Conservation (phyloP, 2,329 filamentous ascomycete species). For the Scedosporium boydii region DNA sequence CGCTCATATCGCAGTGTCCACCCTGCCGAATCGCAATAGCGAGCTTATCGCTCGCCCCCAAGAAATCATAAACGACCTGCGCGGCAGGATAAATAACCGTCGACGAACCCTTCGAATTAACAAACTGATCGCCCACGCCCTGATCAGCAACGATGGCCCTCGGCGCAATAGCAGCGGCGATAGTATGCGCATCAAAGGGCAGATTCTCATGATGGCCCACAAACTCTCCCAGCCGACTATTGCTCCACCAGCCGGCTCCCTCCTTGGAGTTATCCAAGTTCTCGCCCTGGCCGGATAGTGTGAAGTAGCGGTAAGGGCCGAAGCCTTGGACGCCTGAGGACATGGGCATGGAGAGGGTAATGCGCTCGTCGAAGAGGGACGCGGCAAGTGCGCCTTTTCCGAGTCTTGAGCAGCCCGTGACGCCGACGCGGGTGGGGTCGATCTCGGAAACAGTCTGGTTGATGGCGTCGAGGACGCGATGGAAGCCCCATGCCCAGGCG, state of each 20-base stretch:
- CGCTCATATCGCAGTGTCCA: slow-evolving; percentile 38
- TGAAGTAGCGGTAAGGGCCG: slow-evolving; percentile 31
- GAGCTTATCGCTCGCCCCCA: slow-evolving; percentile 39
- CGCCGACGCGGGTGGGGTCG: slow-evolving; percentile 29
- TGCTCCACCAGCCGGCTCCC: slow-evolving; percentile 48
- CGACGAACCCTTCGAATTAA: slow-evolving; percentile 37
- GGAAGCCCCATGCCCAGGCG: slow-evolving; percentile 47
- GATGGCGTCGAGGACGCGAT: slow-evolving; percentile 41
- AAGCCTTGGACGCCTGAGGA: slow-evolving; percentile 46
- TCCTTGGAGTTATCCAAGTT: slow-evolving; percentile 39
- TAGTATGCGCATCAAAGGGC: slow-evolving; percentile 48
- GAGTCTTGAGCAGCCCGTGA: slow-evolving; percentile 45
- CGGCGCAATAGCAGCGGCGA: slow-evolving; percentile 49
- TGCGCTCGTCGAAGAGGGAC: slow-evolving; percentile 39
- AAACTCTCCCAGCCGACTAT: slow-evolving; percentile 39
- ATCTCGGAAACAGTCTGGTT: slow-evolving; percentile 37
- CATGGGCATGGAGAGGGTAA: slow-evolving; percentile 46
- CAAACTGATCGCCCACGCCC: slow-evolving; percentile 38
- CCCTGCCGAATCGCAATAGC: slow-evolving; percentile 36
- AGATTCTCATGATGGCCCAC: slow-evolving; percentile 44
- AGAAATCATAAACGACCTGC: slow-evolving; percentile 32
- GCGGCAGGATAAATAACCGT: slow-evolving; percentile 35
- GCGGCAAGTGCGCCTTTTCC: slow-evolving; percentile 45
- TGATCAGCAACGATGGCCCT: slow-evolving; percentile 46
- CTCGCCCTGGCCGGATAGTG: slow-evolving; percentile 29